A percentile compares a stretch with the other conserved stretches of the same genome.
phyloP scores from a whole-genome alignment of 805 yeast genomes.

The Yarrowia sp. region DNA sequence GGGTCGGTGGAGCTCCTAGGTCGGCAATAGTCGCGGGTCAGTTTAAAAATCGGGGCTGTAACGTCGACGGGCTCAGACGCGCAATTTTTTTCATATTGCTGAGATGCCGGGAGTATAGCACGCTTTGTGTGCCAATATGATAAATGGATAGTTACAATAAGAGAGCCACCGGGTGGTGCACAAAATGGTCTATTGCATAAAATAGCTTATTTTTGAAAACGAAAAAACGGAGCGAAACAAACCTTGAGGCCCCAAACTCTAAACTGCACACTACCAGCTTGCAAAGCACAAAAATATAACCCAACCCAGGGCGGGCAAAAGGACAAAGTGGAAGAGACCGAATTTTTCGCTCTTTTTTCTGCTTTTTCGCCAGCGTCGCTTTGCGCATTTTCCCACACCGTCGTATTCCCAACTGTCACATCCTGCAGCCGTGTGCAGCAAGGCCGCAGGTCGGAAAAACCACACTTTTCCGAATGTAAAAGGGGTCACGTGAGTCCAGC shows the following conservation, averaged over 20 bases:
- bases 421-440: not conserved
- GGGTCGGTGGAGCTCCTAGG: not conserved
- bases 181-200: constrained; percentile 5
- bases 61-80: not conserved
- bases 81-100: constrained; percentile 13
- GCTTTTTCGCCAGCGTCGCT: too few species aligned
- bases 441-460: too few species aligned
- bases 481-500: too few species aligned
- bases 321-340: too few species aligned
- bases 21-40: not conserved
- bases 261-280: too few species aligned
- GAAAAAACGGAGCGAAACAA: not conserved
- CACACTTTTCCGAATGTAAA: too few species aligned
- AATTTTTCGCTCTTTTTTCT: too few species aligned
- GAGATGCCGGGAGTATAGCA: constrained; percentile 14
- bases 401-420: not conserved
- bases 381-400: too few species aligned
- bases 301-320: too few species aligned
- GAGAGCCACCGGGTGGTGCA: constrained; percentile 6
- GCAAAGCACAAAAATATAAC: too few species aligned
- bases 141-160: constrained; percentile 12
- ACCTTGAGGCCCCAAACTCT: too few species aligned
- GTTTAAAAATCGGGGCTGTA: too few species aligned
- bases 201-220: not conserved
- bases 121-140: constrained; percentile 20